A percentile compares a stretch with the other conserved stretches of the same genome.
Conservation (phyloP, 129 eudicot genomes). For the Arctium minus region DNA sequence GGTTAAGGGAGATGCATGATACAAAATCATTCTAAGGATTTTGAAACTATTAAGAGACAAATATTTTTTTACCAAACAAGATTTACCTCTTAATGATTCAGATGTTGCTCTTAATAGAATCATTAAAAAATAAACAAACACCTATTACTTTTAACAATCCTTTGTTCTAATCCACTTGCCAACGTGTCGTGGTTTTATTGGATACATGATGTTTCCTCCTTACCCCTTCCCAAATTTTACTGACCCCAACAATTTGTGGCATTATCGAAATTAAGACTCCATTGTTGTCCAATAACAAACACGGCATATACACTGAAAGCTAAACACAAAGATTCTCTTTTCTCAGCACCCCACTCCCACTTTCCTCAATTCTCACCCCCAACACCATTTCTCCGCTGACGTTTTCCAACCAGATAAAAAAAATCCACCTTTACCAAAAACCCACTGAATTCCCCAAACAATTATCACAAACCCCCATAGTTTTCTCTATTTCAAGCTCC, state of each 20-base stretch:
- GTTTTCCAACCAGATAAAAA: neutral
- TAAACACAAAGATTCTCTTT: conserved; percentile 18
- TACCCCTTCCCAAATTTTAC: no score
- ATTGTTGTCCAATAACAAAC: neutral
- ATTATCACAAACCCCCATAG: conserved; percentile 12
- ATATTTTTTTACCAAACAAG: no score
- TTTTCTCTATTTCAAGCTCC: neutral
- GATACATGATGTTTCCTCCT: no score
- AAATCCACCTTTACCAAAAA: conserved; percentile 5
- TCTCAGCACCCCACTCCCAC: conserved; percentile 1
- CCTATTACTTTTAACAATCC: no score
- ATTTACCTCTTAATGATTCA: no score
- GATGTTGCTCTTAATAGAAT: no score
- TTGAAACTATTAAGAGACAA: no score
- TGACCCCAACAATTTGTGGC: neutral
- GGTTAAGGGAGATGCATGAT: no score
- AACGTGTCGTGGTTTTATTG: no score
- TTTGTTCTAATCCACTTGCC: no score
- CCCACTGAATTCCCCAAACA: conserved; percentile 29
- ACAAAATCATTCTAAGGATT: no score
- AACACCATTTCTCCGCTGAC: neutral
- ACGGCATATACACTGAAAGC: conserved; percentile 33
- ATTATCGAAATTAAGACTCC: neutral
- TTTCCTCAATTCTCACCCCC: neutral
- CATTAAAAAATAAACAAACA: no score